Conservation (phyloP, 495 filamentous ascomycete genomes). For the Aspergillus sparsus region DNA sequence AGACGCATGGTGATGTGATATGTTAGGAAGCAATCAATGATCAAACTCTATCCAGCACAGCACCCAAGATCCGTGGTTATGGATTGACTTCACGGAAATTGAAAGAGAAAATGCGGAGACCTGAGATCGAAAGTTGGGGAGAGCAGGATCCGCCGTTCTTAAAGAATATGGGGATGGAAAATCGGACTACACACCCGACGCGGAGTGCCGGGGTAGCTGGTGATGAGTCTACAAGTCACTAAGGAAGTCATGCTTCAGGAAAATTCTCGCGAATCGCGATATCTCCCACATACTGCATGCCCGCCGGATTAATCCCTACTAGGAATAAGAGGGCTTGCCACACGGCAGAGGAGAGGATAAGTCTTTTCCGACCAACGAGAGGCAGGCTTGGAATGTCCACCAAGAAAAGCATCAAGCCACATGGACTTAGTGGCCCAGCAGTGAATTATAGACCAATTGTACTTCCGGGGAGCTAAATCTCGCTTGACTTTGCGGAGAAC, state of each 20-base stretch:
- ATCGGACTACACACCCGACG: slow-evolving; percentile 18
- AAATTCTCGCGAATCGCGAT: slow-evolving; percentile 9
- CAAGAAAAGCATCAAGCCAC: neutral
- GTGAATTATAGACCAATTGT: slow-evolving; percentile 2
- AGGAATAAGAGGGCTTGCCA: neutral
- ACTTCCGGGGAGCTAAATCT: slow-evolving; percentile 2
- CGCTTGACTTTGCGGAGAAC: slow-evolving; percentile 24
- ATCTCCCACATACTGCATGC: neutral
- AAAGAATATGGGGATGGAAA: slow-evolving; percentile 28
- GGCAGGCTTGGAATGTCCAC: neutral
- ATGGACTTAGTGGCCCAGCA: neutral
- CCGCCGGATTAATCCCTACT: slow-evolving; percentile 1
- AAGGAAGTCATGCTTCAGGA: slow-evolving; percentile 1
- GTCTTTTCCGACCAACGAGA: too few species aligned
- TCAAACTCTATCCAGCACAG: neutral
- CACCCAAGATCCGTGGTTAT: neutral
- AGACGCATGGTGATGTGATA: slow-evolving; percentile 46
- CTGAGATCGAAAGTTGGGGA: slow-evolving; percentile 16
- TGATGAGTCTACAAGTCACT: neutral
- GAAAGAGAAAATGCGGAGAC: slow-evolving; percentile 23
- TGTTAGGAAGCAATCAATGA: neutral
- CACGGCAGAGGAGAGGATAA: too few species aligned
- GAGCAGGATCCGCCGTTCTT: slow-evolving; percentile 23
- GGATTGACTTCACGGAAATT: slow-evolving; percentile 7
- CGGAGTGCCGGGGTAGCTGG: slow-evolving; percentile 8